Evolutionary conservation across 805 yeast genomes (phyloP).

Genomic region (Metschnikowia baotianmanensis): DNA sequence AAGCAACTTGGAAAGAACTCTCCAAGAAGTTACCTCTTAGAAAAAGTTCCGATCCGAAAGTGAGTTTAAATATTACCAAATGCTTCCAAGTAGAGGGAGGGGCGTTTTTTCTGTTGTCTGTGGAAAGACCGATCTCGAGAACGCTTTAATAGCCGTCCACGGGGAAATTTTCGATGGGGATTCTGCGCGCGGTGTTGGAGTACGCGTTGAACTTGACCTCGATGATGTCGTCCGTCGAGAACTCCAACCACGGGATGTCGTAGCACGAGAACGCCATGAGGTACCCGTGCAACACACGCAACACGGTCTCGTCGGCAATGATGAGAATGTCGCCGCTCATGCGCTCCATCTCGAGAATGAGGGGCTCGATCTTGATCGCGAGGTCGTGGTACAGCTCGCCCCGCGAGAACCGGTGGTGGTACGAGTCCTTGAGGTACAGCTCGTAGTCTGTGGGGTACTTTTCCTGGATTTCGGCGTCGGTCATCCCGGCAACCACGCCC

Average conservation of each 20-base stretch:
- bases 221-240: conserved; percentile 79
- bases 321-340: conserved; percentile 83
- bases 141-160: no score
- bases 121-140: no score
- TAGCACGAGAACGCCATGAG: conserved; percentile 86
- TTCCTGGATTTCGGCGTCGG: conserved; percentile 54
- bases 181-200: conserved; percentile 58
- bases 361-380: conserved; percentile 91
- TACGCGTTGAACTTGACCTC: conserved; percentile 88
- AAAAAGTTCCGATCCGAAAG: no score
- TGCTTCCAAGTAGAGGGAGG: no score
- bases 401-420: conserved; percentile 87
- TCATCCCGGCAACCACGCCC: conserved; percentile 75
- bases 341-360: conserved; percentile 90
- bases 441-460: conserved; percentile 69
- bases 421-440: conserved; percentile 72
- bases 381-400: conserved; percentile 96
- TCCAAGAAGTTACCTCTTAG: no score
- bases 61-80: no score
- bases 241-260: conserved; percentile 78
- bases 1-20: no score
- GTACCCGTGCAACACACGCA: conserved; percentile 89
- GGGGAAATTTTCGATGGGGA: conserved; percentile 27
- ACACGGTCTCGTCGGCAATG: conserved; percentile 89
- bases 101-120: no score